Base-by-base conservation (phyloP, 2,329 filamentous ascomycete species). In the Bisporella sp. region DNA sequence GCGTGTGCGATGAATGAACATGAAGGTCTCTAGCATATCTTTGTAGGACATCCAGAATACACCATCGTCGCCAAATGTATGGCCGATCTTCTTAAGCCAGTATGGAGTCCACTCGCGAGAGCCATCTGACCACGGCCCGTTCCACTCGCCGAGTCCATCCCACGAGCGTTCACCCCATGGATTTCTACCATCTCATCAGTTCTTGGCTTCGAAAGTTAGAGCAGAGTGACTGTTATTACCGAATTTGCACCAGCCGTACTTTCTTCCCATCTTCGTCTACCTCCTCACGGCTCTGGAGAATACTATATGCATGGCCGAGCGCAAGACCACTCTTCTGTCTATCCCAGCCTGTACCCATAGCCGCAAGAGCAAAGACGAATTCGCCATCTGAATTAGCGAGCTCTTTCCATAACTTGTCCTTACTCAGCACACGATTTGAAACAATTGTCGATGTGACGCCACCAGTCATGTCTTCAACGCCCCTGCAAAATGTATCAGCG, bases 401-500 rank as follows among this genome's bases (percentile, higher is more conserved):
- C 37, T 92, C 81, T 1, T 77, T 79, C 89, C 89, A 95, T 64
- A 95, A 93, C 12, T 79, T 77, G 45, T 95, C 84, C 54, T 85
- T 84, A 62, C 92, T 83, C 5, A 89, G 74, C 35, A 89, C 86
- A 56, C 88, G 84, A 1, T 79, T 78, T 1, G 82, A 78, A 37
- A 85, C 75, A 9, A 89, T 68, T 61, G 85, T 79, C 0, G 81
- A 82, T 0, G 83, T 86, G 11, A 88, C 82, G 33, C 84, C 84
- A 4, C 84, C 84, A 9, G 76, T 80, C 4, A 83, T 69, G 63
- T 85, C 76, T 58, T 76, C 77, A 1, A 80, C 59, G 2, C 71
- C 77, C 57, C 80, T 77, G 8, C 54, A 51, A 40, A 13, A 46
- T 12, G 28, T 35, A 7, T n/a, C 29, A 21, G 21, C 21, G 3